These are phyloP conservation scores for Rosa lucieae DNA, from an alignment of 306 rosid species.

Conservation along the genomic window DNA sequence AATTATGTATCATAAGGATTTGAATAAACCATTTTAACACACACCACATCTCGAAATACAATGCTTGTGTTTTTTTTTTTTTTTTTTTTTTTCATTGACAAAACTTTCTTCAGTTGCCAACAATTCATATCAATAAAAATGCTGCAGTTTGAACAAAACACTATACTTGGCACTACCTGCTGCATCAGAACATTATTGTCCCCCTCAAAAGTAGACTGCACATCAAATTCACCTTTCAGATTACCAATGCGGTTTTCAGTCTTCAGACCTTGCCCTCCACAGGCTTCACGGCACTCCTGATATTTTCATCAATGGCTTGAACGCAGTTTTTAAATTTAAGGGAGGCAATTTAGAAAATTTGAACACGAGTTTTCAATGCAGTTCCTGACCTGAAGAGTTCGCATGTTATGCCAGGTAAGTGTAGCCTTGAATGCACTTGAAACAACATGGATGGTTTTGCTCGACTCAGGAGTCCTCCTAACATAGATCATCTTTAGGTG, in stretches of 20 bases:
- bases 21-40: not conserved
- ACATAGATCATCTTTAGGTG: constrained; percentile 70
- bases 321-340: not conserved
- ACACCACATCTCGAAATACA: not conserved
- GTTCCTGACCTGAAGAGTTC: constrained; percentile 71
- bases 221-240: constrained; percentile 76
- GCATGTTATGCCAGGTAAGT: constrained; percentile 88
- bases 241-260: constrained; percentile 85
- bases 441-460: constrained; percentile 75
- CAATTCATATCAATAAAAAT: not conserved
- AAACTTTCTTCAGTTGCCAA: not conserved
- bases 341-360: constrained; percentile 8
- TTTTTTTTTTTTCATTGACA: too few species aligned
- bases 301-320: constrained; percentile 18
- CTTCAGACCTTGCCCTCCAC: constrained; percentile 92
- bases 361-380: constrained; percentile 10
- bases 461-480: constrained; percentile 62
- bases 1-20: not conserved
- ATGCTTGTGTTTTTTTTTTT: not conserved
- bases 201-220: constrained; percentile 97
- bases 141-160: not conserved
- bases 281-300: constrained; percentile 97
- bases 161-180: constrained; percentile 55
- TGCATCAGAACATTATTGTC: constrained; percentile 98
- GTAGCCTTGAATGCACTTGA: constrained; percentile 92